These are phyloP conservation scores for Lentinula novae-zelandiae DNA, from an alignment of 1,284 basidiomycete genomes.

Conservation along the genomic window DNA sequence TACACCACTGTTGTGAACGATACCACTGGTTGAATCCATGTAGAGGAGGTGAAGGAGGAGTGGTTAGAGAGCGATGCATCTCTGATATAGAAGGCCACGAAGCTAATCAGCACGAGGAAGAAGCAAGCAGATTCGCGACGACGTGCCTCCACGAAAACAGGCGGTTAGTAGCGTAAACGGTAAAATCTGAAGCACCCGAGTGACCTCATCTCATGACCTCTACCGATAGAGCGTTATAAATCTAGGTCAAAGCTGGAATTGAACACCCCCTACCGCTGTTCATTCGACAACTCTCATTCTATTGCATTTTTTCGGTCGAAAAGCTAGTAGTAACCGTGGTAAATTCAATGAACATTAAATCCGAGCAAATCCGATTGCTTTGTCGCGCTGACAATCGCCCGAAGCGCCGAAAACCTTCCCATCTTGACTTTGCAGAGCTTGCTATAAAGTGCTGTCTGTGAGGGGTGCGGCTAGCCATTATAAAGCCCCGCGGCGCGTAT, in stretches of 20 bases:
- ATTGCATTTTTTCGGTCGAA: too few relatives aligned
- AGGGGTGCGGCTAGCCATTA: neutral
- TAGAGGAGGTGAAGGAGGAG: neutral
- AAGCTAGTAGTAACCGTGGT: neutral
- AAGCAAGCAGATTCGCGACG: slow-evolving; percentile 1
- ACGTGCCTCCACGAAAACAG: neutral
- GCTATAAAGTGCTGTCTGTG: slow-evolving; percentile 2
- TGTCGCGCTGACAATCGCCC: neutral
- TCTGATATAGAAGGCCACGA: neutral
- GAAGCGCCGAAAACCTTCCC: neutral
- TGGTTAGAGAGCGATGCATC: neutral
- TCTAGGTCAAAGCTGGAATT: neutral
- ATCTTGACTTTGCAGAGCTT: neutral
- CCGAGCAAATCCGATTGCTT: neutral
- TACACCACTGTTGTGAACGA: slow-evolving; percentile 30
- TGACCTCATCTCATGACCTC: too few relatives aligned
- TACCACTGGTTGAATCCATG: slow-evolving; percentile 27
- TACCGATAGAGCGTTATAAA: too few relatives aligned
- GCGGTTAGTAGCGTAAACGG: neutral
- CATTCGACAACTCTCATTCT: neutral
- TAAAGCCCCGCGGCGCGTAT: neutral
- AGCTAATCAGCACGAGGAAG: slow-evolving; percentile 14
- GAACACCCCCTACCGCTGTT: neutral
- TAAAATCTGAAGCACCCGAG: too few relatives aligned
- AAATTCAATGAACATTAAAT: neutral